These are phyloP conservation scores for Pestalotiopsis sp. DNA, from an alignment of 2,329 filamentous ascomycete species.

Conservation along the genomic window DNA sequence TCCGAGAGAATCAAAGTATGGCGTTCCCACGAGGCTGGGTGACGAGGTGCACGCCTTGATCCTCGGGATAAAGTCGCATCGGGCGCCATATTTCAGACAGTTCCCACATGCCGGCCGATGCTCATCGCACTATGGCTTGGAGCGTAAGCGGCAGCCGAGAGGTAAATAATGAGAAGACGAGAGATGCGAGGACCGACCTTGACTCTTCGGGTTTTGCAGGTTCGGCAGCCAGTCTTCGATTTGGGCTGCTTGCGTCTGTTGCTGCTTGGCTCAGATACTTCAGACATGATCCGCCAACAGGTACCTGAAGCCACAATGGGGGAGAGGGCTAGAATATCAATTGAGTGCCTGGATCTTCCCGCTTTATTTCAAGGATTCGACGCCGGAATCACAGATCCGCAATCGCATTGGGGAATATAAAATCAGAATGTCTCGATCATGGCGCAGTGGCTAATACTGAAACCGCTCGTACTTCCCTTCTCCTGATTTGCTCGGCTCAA, in stretches of 20 bases:
- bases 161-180: neutral
- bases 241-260: neutral
- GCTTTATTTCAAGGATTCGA: too few relatives aligned
- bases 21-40: neutral
- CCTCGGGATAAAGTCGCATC: neutral
- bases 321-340: too few relatives aligned
- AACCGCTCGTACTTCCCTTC: too few relatives aligned
- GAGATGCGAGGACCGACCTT: neutral
- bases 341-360: too few relatives aligned
- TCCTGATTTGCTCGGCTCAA: too few relatives aligned
- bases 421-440: too few relatives aligned
- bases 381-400: too few relatives aligned
- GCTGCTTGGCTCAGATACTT: neutral
- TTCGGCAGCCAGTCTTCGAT: neutral
- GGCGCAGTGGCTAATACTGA: too few relatives aligned
- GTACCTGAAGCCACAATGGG: too few relatives aligned
- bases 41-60: neutral
- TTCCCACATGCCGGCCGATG: neutral
- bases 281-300: neutral
- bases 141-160: neutral
- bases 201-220: conserved; percentile 3
- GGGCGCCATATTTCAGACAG: conserved; percentile 3
- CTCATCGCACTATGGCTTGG: neutral
- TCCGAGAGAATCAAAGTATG: neutral
- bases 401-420: too few relatives aligned